phyloP scores from a whole-genome alignment of 2,329 filamentous ascomycete genomes.

The Arthrobotrys sinensis region DNA sequence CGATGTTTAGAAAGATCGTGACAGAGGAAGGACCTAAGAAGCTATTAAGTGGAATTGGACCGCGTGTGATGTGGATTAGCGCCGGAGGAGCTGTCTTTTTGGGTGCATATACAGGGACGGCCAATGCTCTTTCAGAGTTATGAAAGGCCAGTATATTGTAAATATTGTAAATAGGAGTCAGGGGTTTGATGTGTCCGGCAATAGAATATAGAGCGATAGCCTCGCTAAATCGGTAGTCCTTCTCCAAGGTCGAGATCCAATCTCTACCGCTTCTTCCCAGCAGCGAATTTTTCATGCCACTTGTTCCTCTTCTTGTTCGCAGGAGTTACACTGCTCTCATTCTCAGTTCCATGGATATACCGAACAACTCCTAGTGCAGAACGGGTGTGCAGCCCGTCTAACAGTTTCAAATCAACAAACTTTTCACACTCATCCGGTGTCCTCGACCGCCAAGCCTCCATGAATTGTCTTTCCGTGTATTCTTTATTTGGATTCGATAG shows the following conservation, averaged over 20 bases:
- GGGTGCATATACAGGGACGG: slow-evolving; percentile 70
- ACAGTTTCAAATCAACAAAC: slow-evolving; percentile 36
- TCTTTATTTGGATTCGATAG: slow-evolving; percentile 44
- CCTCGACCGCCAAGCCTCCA: slow-evolving; percentile 32
- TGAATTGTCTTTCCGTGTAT: slow-evolving; percentile 51
- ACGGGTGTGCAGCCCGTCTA: slow-evolving; percentile 51
- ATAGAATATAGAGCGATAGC: slow-evolving; percentile 20
- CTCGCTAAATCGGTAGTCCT: neutral
- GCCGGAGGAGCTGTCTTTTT: slow-evolving; percentile 94
- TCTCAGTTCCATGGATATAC: slow-evolving; percentile 40
- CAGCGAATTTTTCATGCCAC: slow-evolving; percentile 59
- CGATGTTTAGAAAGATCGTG: slow-evolving; percentile 63
- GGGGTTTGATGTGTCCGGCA: slow-evolving; percentile 25
- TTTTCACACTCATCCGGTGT: slow-evolving; percentile 48
- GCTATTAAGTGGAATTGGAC: slow-evolving; percentile 75
- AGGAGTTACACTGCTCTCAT: slow-evolving; percentile 11
- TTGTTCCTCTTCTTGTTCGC: slow-evolving; percentile 52
- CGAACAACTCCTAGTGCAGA: slow-evolving; percentile 52
- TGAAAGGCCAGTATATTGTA: slow-evolving; percentile 19
- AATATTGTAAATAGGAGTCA: slow-evolving; percentile 33
- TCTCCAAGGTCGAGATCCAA: neutral
- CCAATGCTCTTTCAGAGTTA: slow-evolving; percentile 54
- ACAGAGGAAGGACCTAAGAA: slow-evolving; percentile 69
- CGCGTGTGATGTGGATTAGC: slow-evolving; percentile 93
- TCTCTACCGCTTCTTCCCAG: slow-evolving; percentile 49